Base-by-base conservation (phyloP, 306 rosid genomes). In the Vicia villosa region DNA sequence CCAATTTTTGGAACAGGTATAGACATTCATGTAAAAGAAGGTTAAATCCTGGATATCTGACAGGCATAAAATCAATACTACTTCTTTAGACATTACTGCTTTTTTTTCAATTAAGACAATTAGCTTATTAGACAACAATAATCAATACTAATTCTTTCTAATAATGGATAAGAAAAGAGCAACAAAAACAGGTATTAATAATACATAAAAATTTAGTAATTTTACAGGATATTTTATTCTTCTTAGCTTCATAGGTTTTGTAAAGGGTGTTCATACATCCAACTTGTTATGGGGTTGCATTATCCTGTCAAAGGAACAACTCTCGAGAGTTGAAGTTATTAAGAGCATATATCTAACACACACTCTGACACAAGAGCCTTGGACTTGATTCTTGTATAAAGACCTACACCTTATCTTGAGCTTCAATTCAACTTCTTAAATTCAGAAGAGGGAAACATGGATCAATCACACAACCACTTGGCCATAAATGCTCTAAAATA, bases 1-100 rank as follows among this genome's bases (percentile, higher is more conserved):
- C 32, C 55, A 32, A 9, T 15, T 56, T 64, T 41, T 11, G 3
- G 24, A 28, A 64, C 26, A 28, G n/a, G 26, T 14, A 42, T 51
- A 56, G 14, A 56, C n/a, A 66, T 47, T 73, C 71, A 28, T 11
- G 8, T 34, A 20, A 66, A 56, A 30, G 47, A 8, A 45, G 58
- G 10, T 56, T 28, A 30, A 30, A 43, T 34, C 51, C 36, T 74
- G 65, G 41, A 74, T 58, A 70, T 40, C 52, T 8, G 15, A 55
- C 17, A 73, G 46, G 43, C 14, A 22, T 3, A 22, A 22, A 22
- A 22, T 22, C 26, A 22, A 22, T 22, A 22, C 26, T 22, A 22
- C 26, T 22, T 22, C 26, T 22, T 22, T 22, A 24, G 28, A 24
- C 28, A 24, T 24, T 24, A 24, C 28, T 24, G 22, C 22, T 37